Base-by-base conservation (phyloP, 1,284 basidiomycete species). In the Puccinia horiana region DNA sequence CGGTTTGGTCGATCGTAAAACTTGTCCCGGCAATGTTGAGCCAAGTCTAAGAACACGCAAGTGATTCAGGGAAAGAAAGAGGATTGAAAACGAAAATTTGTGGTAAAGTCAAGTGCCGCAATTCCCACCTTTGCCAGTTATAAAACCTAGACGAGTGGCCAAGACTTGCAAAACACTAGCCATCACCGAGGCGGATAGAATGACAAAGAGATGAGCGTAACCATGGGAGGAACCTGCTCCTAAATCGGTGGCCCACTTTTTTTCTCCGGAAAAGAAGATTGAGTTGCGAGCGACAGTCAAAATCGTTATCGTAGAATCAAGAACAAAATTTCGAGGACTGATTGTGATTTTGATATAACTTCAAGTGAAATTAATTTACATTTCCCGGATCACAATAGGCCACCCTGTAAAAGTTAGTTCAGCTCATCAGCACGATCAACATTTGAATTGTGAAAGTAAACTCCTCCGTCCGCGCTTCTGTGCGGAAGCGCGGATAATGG, bases 181-280 rank as follows among this genome's bases (percentile, higher is more conserved):
- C 83, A 86, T 85, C 35, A 85, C 78, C 49, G 85, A 85, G 9
- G 86, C 85, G 82, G 86, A 85, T 20, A 97, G 89, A 16, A 97
- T 92, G 73, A 96, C 90, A 86, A 96, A 95, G 54, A 97, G 90
- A 44, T 96, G 90, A 84, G 91, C 91, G 88, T 95, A 96, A 0
- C 94, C 94, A 69, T 84, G 86, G 42, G 86, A 83, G 20, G 85
- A 85, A 26, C 87, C 87, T 1, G 86, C 86, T 72, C 85, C 83
- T 29, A 87, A 80, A 73, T 87, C 86, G 37, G 86, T 86, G 1
- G 86, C 85, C 86, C 86, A 87, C 72, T 82, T 65, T 44, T 61
- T 49, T 42, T 14, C 40, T 18, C 44, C 40, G 14, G 40, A 18
- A 35, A 52, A 32, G 18, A 72, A 44, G 20, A 37, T 12, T 26